Base-by-base conservation (phyloP, 129 eudicot genomes). In the Chrysanthemum makinoi region DNA sequence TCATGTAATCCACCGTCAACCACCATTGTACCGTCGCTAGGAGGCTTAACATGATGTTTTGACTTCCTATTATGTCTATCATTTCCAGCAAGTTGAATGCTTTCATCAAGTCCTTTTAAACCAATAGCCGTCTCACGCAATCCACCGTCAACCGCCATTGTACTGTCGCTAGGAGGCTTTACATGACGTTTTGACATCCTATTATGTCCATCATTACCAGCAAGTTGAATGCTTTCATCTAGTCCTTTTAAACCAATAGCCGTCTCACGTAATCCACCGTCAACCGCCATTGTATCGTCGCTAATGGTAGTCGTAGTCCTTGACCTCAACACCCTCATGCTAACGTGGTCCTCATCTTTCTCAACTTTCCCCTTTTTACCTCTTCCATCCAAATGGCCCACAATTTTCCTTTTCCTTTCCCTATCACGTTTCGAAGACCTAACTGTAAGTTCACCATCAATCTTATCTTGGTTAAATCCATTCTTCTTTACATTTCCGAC, bases 291-390 rank as follows among this genome's bases (percentile, higher is more conserved):
- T 61, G 50, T 78, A 54, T 72, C 83, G 43, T 39, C 46, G 46
- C 46, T 39, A 39, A 39, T 53, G 10, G 67, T 63, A 12, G 73
- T 65, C 73, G 62, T 14, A 47, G 63, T 70, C 77, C 80, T 81
- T 20, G 96, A 89, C 68, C 91, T 80, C 84, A 92, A 78, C 53
- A 86, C 86, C 84, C 83, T 89, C 46, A 75, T 77, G 20, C 39
- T 62, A 24, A 67, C 81, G 30, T 28, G 81, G 28, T 72, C 62
- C 52, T 24, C 20, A 60, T 72, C 68, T 20, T 71, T 70, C 66
- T 68, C 73, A 20, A 53, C 69, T 76, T 74, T 77, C 66, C 54
- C 77, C 76, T 52, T 77, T 53, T 53, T 72, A 24, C 69, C 57
- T 22, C 53, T 72, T 53, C 39, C 69, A 59, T 74, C 77, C 13